These are phyloP conservation scores for Ceratocystis ficicola DNA, from an alignment of 2,329 filamentous ascomycete species.

Conservation along the genomic window DNA sequence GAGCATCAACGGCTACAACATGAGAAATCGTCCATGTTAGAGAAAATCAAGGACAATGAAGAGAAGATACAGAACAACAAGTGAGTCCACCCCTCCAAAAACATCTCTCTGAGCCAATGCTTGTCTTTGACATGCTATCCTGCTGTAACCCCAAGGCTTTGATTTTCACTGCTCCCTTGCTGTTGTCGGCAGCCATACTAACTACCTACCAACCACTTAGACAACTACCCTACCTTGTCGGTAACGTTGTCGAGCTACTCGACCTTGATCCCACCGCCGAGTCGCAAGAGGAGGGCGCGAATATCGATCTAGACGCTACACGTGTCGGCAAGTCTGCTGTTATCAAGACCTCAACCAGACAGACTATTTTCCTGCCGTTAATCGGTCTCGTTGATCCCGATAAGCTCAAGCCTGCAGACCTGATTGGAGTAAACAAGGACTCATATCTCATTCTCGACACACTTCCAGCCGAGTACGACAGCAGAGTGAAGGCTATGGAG, in stretches of 20 bases:
- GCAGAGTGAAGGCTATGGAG: conserved; percentile 98
- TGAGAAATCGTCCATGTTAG: conserved; percentile 89
- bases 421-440: conserved; percentile 98
- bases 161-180: no score
- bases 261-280: conserved; percentile 94
- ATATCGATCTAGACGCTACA: conserved; percentile 94
- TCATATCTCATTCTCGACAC: conserved; percentile 96
- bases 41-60: conserved; percentile 98
- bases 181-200: neutral
- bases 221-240: conserved; percentile 94
- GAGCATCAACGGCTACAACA: conserved; percentile 88
- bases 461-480: conserved; percentile 93
- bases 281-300: conserved; percentile 92
- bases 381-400: conserved; percentile 95
- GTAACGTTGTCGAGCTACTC: conserved; percentile 93
- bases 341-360: conserved; percentile 96
- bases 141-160: neutral
- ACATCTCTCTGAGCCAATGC: neutral
- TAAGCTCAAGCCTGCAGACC: conserved; percentile 84
- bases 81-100: conserved; percentile 38
- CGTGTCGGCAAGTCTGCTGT: conserved; percentile 96
- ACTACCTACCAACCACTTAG: conserved; percentile 35
- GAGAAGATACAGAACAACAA: conserved; percentile 99
- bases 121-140: neutral
- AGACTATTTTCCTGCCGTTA: conserved; percentile 95